A percentile compares a stretch with the other conserved stretches of the same genome.
Evolutionary conservation across 805 yeast species (phyloP).

Genomic region (Kodamaea jinghongensis): DNA sequence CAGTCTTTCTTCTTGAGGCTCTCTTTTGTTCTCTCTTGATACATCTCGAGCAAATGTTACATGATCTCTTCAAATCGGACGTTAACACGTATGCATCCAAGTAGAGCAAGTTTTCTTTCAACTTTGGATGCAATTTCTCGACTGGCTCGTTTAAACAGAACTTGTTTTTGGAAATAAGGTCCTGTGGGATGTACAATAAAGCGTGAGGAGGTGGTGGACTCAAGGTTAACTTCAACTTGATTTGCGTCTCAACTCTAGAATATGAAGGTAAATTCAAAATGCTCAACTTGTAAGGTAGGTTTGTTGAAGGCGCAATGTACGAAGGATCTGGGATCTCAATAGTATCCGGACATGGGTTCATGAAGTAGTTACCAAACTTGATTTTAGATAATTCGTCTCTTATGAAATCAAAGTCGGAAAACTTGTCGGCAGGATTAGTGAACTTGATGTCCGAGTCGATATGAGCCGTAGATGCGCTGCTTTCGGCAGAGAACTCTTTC

Average conservation of each 20-base stretch:
- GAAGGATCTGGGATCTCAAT: constrained; percentile 32
- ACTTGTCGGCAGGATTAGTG: constrained; percentile 4
- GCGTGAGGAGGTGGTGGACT: constrained; percentile 76
- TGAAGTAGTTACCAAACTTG: constrained; percentile 48
- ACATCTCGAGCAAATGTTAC: constrained; percentile 84
- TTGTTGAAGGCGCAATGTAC: constrained; percentile 26
- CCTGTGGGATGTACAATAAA: constrained; percentile 78
- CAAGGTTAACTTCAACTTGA: constrained; percentile 66
- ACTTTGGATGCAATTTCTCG: constrained; percentile 37
- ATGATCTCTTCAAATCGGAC: constrained; percentile 45
- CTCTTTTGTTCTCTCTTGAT: constrained; percentile 90
- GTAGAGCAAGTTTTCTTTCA: constrained; percentile 54
- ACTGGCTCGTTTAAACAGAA: constrained; percentile 59
- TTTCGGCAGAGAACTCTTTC: too few species aligned
- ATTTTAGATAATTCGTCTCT: constrained; percentile 50
- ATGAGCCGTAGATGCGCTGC: neutral
- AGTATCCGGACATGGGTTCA: constrained; percentile 35
- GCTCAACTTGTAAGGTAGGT: constrained; percentile 47
- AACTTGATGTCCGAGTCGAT: neutral
- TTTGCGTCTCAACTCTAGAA: constrained; percentile 95
- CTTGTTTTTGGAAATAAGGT: constrained; percentile 83
- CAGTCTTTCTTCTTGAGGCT: constrained; percentile 86
- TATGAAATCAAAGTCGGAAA: constrained; percentile 41
- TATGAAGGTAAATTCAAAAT: constrained; percentile 68
- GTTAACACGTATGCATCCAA: constrained; percentile 81